Percentiles rank a stretch among this genome's conserved stretches.
Evolutionary conservation across 345 rosid species (phyloP).

Genomic region (Ricinus communis): DNA sequence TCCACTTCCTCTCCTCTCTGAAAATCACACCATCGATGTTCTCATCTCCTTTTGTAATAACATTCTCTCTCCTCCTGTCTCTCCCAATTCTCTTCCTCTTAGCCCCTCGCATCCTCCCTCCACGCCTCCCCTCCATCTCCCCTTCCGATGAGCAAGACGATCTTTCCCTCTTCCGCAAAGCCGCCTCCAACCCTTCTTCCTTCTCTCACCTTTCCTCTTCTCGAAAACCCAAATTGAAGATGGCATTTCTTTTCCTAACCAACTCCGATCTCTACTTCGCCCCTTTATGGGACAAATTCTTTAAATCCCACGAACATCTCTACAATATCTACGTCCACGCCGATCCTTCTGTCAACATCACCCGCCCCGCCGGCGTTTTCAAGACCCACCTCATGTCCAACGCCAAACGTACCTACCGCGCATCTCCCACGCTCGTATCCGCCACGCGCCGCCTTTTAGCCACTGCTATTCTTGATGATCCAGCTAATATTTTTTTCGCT

Average conservation of each 20-base stretch:
- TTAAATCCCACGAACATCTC: constrained; percentile 35
- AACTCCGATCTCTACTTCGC: constrained; percentile 85
- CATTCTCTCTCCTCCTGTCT: constrained; percentile 54
- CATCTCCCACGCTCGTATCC: constrained; percentile 84
- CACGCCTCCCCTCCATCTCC: constrained; percentile 47
- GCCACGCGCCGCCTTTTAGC: constrained; percentile 93
- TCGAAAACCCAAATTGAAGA: constrained; percentile 53
- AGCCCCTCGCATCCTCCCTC: constrained; percentile 32
- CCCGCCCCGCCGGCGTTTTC: constrained; percentile 50
- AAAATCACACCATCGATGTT: constrained; percentile 41
- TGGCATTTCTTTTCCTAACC: constrained; percentile 92
- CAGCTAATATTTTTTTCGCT: constrained; percentile 79
- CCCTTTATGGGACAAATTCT: constrained; percentile 78
- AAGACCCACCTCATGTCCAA: constrained; percentile 43
- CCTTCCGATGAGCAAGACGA: constrained; percentile 73
- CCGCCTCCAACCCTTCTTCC: constrained; percentile 33
- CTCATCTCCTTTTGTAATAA: constrained; percentile 48
- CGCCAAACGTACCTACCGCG: constrained; percentile 75
- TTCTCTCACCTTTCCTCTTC: constrained; percentile 62
- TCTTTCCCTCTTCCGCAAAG: constrained; percentile 60
- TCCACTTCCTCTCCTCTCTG: not conserved
- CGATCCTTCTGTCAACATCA: constrained; percentile 65
- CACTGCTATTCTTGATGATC: constrained; percentile 80
- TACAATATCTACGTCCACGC: constrained; percentile 89
- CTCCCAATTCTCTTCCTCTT: constrained; percentile 41